Evolutionary conservation across 2,329 filamentous ascomycete genomes (phyloP).

Genomic region (Fusarium napiforme): DNA sequence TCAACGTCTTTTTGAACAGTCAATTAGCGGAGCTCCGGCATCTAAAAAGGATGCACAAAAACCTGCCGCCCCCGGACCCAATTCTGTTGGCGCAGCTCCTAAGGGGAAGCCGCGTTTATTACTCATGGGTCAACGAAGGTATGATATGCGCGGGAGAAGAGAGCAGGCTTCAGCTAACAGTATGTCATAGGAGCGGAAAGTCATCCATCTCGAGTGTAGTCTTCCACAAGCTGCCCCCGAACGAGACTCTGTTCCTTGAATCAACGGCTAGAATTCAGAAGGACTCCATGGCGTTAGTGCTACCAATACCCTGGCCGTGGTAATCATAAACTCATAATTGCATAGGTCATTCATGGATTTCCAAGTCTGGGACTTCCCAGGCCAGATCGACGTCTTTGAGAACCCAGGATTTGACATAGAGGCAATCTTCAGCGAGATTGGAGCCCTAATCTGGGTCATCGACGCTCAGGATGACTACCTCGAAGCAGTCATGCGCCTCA

Average conservation of each 20-base stretch:
- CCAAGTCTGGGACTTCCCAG: conserved; percentile 97
- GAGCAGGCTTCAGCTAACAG: conserved; percentile 1
- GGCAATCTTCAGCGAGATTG: conserved; percentile 92
- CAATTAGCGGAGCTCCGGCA: conserved; percentile 61
- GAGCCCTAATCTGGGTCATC: conserved; percentile 97
- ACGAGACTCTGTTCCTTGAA: conserved; percentile 94
- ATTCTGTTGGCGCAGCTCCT: conserved; percentile 55
- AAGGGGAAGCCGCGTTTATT: conserved; percentile 85
- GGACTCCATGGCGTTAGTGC: conserved; percentile 88
- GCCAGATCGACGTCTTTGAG: conserved; percentile 89
- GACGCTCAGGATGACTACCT: conserved; percentile 98
- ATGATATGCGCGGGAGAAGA: conserved; percentile 43
- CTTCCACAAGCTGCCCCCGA: conserved; percentile 97
- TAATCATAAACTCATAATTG: not conserved
- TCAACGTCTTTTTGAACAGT: conserved; percentile 71
- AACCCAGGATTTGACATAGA: conserved; percentile 91
- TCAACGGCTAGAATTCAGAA: conserved; percentile 95
- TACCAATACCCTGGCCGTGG: not conserved
- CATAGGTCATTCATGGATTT: conserved; percentile 97
- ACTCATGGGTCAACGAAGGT: conserved; percentile 96
- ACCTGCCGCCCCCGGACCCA: conserved; percentile 53
- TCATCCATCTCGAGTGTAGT: conserved; percentile 98
- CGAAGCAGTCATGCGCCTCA: conserved; percentile 87
- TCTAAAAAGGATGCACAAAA: conserved; percentile 62
- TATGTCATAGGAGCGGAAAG: conserved; percentile 81